Conservation (phyloP, 2,329 filamentous ascomycete genomes). For the Fulvia fulva region DNA sequence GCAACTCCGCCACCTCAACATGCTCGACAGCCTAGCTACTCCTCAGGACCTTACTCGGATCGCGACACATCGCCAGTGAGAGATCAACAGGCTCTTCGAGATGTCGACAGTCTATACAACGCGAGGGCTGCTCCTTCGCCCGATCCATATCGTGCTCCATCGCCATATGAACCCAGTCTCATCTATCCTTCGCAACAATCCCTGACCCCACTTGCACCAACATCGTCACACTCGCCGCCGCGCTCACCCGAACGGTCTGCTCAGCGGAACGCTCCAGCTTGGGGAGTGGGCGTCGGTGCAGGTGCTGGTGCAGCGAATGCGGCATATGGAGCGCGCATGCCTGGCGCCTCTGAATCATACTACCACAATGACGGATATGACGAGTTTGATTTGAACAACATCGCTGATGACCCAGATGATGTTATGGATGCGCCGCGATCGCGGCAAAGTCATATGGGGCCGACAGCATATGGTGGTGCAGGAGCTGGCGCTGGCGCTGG, state of each 20-base stretch:
- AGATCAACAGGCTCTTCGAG: conserved; percentile 19
- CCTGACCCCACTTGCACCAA: conserved; percentile 24
- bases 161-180: not conserved
- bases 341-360: conserved; percentile 13
- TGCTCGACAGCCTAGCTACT: not conserved
- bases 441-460: conserved; percentile 12
- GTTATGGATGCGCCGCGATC: conserved; percentile 56
- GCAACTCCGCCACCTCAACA: conserved; percentile 11
- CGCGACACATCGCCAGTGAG: conserved; percentile 1
- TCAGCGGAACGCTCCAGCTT: conserved; percentile 5
- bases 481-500: conserved; percentile 38
- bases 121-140: conserved; percentile 21
- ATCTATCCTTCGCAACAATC: conserved; percentile 22
- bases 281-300: conserved; percentile 39
- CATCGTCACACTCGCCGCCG: conserved; percentile 13
- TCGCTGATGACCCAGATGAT: conserved; percentile 85
- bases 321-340: conserved; percentile 32
- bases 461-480: conserved; percentile 42
- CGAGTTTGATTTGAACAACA: conserved; percentile 68
- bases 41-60: conserved; percentile 5
- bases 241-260: conserved; percentile 16
- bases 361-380: conserved; percentile 29
- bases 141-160: conserved; percentile 11
- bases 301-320: conserved; percentile 23
- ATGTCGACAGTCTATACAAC: conserved; percentile 30